phyloP scores from a whole-genome alignment of 352 stramenopile genomes.

The Phytopythium montanum region DNA sequence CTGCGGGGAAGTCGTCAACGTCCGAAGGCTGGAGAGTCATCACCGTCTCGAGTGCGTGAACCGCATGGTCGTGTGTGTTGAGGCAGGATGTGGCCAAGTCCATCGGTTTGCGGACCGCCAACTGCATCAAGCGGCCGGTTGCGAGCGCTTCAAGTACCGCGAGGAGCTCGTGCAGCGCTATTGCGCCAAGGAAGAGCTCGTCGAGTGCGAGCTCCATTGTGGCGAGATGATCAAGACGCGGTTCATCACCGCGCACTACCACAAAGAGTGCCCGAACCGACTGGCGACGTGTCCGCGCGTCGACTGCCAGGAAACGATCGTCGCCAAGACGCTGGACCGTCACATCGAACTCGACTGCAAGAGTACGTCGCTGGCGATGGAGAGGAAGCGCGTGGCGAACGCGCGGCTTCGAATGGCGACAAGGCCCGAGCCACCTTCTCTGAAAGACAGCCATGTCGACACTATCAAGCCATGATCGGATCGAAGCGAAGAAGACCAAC shows the following conservation, averaged over 20 bases:
- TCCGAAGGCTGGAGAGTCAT: conserved; percentile 47
- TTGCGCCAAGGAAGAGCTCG: conserved; percentile 32
- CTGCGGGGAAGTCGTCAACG: conserved; percentile 32
- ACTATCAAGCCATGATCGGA: background rate
- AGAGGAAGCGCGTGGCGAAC: conserved; percentile 31
- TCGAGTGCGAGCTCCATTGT: conserved; percentile 48
- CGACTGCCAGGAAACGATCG: conserved; percentile 51
- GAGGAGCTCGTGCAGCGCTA: conserved; percentile 34
- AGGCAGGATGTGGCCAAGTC: conserved; percentile 35
- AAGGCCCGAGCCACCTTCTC: no score
- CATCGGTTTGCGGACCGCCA: conserved; percentile 29
- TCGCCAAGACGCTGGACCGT: conserved; percentile 27
- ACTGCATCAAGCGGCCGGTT: conserved; percentile 28
- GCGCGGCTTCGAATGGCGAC: conserved; percentile 14
- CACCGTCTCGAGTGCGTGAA: conserved; percentile 40
- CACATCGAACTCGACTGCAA: conserved; percentile 42
- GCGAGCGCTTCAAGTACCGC: conserved; percentile 34
- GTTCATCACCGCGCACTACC: conserved; percentile 33
- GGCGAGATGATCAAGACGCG: conserved; percentile 26
- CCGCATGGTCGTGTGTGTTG: conserved; percentile 50
- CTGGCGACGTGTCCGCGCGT: conserved; percentile 39
- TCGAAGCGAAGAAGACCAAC: background rate
- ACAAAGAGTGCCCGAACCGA: conserved; percentile 38
- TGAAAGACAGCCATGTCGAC: no score
- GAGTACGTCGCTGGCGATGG: conserved; percentile 19